These are phyloP conservation scores for Mortierella sp. DNA, from an alignment of 371 early-diverging fungal genomes.

Conservation along the genomic window DNA sequence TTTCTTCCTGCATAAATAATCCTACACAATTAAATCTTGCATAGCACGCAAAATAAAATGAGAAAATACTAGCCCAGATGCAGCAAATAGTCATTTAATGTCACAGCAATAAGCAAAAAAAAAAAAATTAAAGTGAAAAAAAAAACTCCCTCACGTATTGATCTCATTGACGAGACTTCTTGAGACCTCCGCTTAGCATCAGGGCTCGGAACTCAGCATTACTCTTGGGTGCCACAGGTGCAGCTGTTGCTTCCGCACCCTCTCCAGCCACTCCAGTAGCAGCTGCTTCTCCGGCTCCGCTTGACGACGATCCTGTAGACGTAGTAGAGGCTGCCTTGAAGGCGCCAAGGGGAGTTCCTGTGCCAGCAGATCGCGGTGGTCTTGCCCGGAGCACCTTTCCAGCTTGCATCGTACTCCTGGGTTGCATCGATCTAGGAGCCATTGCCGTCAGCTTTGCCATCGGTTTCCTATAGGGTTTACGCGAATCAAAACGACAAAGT, in stretches of 20 bases:
- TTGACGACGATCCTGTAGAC: neutral
- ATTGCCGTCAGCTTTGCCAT: conserved; percentile 18
- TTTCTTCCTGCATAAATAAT: neutral
- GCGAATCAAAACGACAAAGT: neutral
- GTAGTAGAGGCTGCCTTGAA: conserved; percentile 24
- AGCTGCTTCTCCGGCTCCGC: neutral
- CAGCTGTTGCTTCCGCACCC: neutral
- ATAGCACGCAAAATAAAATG: neutral
- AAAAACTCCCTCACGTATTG: neutral
- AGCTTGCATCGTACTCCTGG: neutral
- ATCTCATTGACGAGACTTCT: conserved; percentile 10
- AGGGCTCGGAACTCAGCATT: conserved; percentile 40
- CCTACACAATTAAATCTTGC: neutral
- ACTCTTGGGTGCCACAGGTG: conserved; percentile 30
- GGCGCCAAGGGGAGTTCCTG: neutral
- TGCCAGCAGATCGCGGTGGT: neutral
- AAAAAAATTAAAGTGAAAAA: conserved; percentile 7
- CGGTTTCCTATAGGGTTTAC: conserved; percentile 2
- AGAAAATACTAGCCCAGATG: neutral
- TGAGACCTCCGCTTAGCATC: conserved; percentile 39
- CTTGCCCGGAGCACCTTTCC: neutral
- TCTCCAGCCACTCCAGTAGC: neutral
- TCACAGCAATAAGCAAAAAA: neutral
- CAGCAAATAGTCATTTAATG: neutral
- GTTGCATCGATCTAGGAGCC: conserved; percentile 22